Evolutionary conservation across 1,139 yeast genomes (phyloP).

Genomic region (Kodamaea arcana): DNA sequence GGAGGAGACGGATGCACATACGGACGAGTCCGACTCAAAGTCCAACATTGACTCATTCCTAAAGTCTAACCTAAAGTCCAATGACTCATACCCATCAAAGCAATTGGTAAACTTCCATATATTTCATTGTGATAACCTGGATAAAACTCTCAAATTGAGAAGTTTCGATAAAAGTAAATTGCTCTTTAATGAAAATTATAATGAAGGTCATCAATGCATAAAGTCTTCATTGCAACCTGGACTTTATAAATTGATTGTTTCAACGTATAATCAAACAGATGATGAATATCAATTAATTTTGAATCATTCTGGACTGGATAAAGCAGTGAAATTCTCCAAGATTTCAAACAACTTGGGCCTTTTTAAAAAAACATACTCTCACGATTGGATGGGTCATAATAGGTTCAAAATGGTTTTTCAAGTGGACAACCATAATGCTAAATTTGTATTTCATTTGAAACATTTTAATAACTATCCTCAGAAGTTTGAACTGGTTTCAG

Average conservation of each 20-base stretch:
- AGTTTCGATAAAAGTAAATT: constrained; percentile 29
- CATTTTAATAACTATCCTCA: constrained; percentile 14
- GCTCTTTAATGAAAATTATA: constrained; percentile 26
- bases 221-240: constrained; percentile 30
- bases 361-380: constrained; percentile 20
- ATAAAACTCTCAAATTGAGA: constrained; percentile 17
- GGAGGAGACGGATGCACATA: too few species aligned
- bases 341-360: constrained; percentile 33
- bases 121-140: constrained; percentile 27
- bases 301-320: constrained; percentile 9
- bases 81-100: too few species aligned
- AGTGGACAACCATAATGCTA: constrained; percentile 17
- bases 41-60: too few species aligned
- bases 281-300: constrained; percentile 8
- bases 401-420: constrained; percentile 31
- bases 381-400: constrained; percentile 38
- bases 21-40: too few species aligned
- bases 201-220: constrained; percentile 16
- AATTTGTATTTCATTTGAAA: constrained; percentile 24
- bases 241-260: constrained; percentile 30
- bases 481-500: constrained; percentile 21
- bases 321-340: constrained; percentile 14
- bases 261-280: constrained; percentile 20
- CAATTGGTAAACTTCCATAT: constrained; percentile 38
- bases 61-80: too few species aligned